These are phyloP conservation scores for Styphnolobium japonicum DNA, from an alignment of 306 rosid species.

Conservation along the genomic window DNA sequence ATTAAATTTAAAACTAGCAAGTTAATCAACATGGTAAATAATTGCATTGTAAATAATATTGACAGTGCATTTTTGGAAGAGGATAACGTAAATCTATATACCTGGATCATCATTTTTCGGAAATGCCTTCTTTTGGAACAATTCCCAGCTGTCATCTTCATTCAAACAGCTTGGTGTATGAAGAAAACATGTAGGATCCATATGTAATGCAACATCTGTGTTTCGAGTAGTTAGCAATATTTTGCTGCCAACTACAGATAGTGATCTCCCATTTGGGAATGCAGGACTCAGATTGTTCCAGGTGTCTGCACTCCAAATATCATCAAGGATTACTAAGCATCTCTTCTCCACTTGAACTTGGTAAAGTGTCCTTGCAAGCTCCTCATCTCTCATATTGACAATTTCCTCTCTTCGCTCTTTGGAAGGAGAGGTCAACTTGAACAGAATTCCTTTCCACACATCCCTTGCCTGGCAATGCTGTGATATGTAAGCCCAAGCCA, in stretches of 20 bases:
- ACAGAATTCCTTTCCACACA: slow-evolving; percentile 47
- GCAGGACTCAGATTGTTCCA: slow-evolving; percentile 43
- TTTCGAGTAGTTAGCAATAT: slow-evolving; percentile 52
- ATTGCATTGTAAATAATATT: not conserved
- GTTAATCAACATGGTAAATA: slow-evolving; percentile 1
- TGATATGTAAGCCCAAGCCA: slow-evolving; percentile 60
- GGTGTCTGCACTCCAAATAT: slow-evolving; percentile 46
- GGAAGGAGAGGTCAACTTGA: slow-evolving; percentile 33
- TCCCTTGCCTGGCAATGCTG: slow-evolving; percentile 56
- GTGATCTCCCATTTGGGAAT: slow-evolving; percentile 36
- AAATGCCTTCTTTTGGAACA: slow-evolving; percentile 49
- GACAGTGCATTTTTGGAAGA: not conserved
- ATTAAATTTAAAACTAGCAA: slow-evolving; percentile 20
- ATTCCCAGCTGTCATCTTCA: slow-evolving; percentile 40
- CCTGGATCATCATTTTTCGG: slow-evolving; percentile 38
- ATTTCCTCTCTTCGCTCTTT: slow-evolving; percentile 37
- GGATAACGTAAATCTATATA: not conserved
- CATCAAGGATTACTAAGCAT: slow-evolving; percentile 62
- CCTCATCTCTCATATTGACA: slow-evolving; percentile 25
- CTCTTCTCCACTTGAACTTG: slow-evolving; percentile 39
- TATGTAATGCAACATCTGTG: slow-evolving; percentile 28
- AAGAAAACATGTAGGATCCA: slow-evolving; percentile 34
- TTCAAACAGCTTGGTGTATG: slow-evolving; percentile 36
- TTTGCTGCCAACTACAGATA: slow-evolving; percentile 35
- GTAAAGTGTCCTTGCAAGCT: slow-evolving; percentile 41